Evolutionary conservation across 345 rosid genomes (phyloP), one percentile per base, ranked within the genome.

Genomic region (Crucihimalaya himalaica): DNA sequence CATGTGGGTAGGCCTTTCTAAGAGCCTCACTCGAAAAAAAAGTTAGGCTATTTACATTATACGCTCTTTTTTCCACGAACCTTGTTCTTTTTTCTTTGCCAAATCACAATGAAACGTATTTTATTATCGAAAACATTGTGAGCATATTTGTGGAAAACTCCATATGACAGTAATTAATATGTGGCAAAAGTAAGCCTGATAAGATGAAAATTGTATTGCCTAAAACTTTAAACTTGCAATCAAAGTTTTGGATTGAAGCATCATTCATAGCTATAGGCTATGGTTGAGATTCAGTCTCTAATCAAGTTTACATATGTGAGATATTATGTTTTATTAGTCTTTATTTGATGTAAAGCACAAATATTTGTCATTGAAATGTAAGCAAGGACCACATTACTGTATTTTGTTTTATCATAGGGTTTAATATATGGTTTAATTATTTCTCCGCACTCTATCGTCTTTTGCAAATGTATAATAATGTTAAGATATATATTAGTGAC

Each of bases 1-100:
- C 79, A 76, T 76, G 74, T 75, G 74, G 63, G 73, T 75, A 68
- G 73, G 79, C 69, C 69, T 42, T 75, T 52, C 63, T 7, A 50
- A 40, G 55, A 63, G 53, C 12, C 66, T 43, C 71, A 45, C 28
- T 58, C 2, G 6, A 51, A 60, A 51, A 74, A 75, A 40, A 40
- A 52, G 69, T 60, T 67, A 39, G 63, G 74, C 48, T 68, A 42
- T n/a, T 59, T 52, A 68, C 63, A 75, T 60, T 16, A 42, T 23
- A 51, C 50, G 32, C 55, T 23, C 34, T 21, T 46, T 46, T 46
- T 63, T 56, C 48, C 60, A 35, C 34, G 6, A 73, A 47, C 66
- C 35, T 16, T 37, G 46, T 4, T 56, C 32, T 46, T 18, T 56
- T 37, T 37, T 37, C 14, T 37, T 42, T 40, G 16, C 59, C 8